Base-by-base conservation (phyloP, 208 protist genomes). In the Phytomonas sp. region DNA sequence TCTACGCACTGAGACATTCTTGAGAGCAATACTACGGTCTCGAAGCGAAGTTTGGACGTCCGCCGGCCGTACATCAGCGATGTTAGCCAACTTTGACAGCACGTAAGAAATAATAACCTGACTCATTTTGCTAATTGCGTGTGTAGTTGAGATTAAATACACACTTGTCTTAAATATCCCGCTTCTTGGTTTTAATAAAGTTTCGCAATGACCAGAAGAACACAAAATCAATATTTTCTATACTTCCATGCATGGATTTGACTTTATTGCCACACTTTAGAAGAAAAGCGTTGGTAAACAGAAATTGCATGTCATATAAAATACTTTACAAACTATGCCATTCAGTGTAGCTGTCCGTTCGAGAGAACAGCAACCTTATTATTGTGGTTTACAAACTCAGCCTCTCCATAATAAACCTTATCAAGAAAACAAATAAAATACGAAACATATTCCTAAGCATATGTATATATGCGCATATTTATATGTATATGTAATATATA, bases 81-180 rank as follows among this genome's bases (percentile, higher is more conserved):
- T 74, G 60, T 90, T 87, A 23, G 85, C 78, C 28, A 95, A 32
- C 9, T 63, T 63, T 15, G 74, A 78, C 3, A 93, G 75, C 43
- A 95, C 70, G 68, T 88, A 95, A 5, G 90, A 90, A 67, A 93
- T 65, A 26, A 89, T 68, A 53, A 82, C 74, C 29, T 89, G 80
- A 64, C 84, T 83, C 90, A 95, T 91, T 29, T 11, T 23, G 64
- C 28, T 20, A 40, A 13, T 9, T 40, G 36, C 9, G 9, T 40
- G 6, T 4, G 36, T 40, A 9, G 36, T 40, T 40, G 4, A 40
- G 9, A 13, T 40, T 40, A 40, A 40, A 40, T 40, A 40, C 36
- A 40, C 9, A 40, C 36, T 40, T 13, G 36, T 9, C 36, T 40
- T 40, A 9, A 40, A 40, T 40, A 40, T 40, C 9, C 9, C 4